Evolutionary conservation across 2,329 filamentous ascomycete genomes (phyloP).

Genomic region (Eurotiales sp.): DNA sequence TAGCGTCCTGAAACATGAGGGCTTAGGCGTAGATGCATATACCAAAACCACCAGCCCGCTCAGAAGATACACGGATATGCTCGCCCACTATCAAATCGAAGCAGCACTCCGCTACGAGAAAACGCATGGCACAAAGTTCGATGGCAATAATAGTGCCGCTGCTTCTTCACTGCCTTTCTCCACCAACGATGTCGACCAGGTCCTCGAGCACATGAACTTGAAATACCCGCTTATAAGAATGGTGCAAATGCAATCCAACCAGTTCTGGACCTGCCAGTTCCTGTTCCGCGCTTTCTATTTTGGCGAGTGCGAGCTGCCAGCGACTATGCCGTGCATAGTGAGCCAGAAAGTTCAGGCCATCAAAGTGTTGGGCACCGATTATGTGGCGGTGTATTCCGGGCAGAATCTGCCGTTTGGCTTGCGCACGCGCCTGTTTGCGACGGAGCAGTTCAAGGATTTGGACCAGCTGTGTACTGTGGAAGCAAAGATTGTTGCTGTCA

Average conservation of each 20-base stretch:
- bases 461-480: conserved; percentile 32
- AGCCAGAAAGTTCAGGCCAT: conserved; percentile 24
- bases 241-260: conserved; percentile 34
- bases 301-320: conserved; percentile 49
- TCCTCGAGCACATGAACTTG: conserved; percentile 44
- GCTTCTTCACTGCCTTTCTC: conserved; percentile 49
- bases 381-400: conserved; percentile 23
- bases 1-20: conserved; percentile 46
- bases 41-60: conserved; percentile 59
- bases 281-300: conserved; percentile 58
- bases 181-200: conserved; percentile 43
- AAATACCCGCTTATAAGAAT: conserved; percentile 37
- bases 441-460: conserved; percentile 23
- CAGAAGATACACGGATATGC: conserved; percentile 58
- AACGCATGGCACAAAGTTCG: conserved; percentile 40
- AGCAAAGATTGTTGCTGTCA: conserved; percentile 30
- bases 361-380: conserved; percentile 21
- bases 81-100: conserved; percentile 63
- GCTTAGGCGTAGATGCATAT: conserved; percentile 53
- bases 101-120: conserved; percentile 57
- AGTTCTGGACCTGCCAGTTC: conserved; percentile 52
- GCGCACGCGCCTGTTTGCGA: conserved; percentile 25
- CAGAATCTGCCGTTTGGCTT: conserved; percentile 31
- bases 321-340: conserved; percentile 40
- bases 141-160: conserved; percentile 24